Base-by-base conservation (phyloP, 495 filamentous ascomycete genomes). In the Achaetomiella virescens region DNA sequence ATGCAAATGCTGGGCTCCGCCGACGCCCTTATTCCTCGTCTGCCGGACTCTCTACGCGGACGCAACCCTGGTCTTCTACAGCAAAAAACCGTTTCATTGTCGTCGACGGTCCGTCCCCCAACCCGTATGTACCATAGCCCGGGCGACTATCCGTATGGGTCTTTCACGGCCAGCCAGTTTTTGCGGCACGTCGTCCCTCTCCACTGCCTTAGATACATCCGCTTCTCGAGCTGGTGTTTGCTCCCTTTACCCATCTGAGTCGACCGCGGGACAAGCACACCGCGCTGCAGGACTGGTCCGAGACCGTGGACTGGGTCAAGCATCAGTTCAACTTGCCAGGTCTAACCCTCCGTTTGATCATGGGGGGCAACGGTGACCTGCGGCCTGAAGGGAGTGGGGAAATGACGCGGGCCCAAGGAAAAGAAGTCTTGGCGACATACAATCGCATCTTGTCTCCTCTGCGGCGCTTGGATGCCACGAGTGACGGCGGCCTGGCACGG, bases 131-230 rank as follows among this genome's bases (percentile, higher is more conserved):
- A 6, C 14, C 9, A 3, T 27, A 17, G 22, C 0, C 21, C n/a
- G 0, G 1, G 25, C 15, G 33, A 42, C 2, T 48, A 55, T 36
- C 44, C 35, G 1, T 27, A 31, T 27, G 17, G 17, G 14, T 11
- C 33, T 17, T 55, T 55, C 37, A 45, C 53, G 2, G 53, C 35
- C 20, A 55, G 35, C 35, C 21, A 55, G 5, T 55, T 55, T 35
- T 17, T 55, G 15, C 20, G 35, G 22, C 15, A 42, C 33, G 44
- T 55, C 8, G 36, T 49, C 11, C 53, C 53, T 12, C 29, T 2
- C 3, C 36, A 31, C 9, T 55, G 53, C 25, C 44, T 55, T 21
- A 24, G 35, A 6, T 6, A 41, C 6, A 3, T 55, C 5, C 53
- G 53, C 24, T 55, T 40, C 44, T 55, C 22, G 53, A 55, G 25